phyloP scores from a whole-genome alignment of 805 yeast genomes.

The Candida ovalis region DNA sequence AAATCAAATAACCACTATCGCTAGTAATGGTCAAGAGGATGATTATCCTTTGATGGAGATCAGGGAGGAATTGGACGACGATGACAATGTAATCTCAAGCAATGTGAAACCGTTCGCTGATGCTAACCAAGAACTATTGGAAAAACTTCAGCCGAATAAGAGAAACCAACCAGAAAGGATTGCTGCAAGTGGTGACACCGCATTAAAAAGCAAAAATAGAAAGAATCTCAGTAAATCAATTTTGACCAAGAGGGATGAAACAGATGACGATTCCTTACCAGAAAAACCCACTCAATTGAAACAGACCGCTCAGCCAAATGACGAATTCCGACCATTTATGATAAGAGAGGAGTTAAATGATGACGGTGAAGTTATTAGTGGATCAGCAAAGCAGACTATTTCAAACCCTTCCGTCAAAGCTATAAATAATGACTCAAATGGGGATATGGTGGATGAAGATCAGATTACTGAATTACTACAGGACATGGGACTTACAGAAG shows the following conservation, averaged over 20 bases:
- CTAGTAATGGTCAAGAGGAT: conserved; percentile 22
- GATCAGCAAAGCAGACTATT: conserved; percentile 20
- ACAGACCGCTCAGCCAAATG: too few species aligned
- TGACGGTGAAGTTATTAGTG: conserved; percentile 53
- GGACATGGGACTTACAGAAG: conserved; percentile 31
- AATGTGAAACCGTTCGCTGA: conserved; percentile 35
- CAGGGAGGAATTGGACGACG: conserved; percentile 77
- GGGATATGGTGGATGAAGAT: conserved; percentile 24
- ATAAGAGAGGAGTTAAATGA: conserved; percentile 80
- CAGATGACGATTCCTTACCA: too few species aligned
- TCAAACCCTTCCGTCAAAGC: not conserved
- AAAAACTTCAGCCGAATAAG: not conserved
- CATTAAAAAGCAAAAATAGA: too few species aligned
- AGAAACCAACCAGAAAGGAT: conserved; percentile 4
- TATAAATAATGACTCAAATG: not conserved
- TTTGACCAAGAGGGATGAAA: too few species aligned
- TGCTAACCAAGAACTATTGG: not conserved
- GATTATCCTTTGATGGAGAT: conserved; percentile 76
- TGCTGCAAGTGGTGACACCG: too few species aligned
- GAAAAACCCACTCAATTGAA: too few species aligned
- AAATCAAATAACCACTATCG: conserved; percentile 10
- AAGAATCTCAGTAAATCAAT: too few species aligned
- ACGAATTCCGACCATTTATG: conserved; percentile 45
- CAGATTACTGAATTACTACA: conserved; percentile 31
- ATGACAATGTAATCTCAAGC: conserved; percentile 61